phyloP scores from a whole-genome alignment of 148 eudicot genomes.

The Hydrangea macrophylla region DNA sequence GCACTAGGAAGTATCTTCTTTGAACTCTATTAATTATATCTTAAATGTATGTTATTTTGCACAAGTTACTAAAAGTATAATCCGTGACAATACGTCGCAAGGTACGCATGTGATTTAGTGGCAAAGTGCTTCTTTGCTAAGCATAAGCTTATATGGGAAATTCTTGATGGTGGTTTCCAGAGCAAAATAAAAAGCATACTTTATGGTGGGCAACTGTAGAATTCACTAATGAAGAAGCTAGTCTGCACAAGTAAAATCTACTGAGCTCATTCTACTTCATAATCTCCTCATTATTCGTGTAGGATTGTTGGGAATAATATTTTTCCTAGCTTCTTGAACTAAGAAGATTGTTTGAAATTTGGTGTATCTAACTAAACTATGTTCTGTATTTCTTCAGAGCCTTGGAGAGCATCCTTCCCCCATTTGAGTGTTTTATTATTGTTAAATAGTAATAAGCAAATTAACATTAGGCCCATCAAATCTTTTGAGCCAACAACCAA shows the following conservation, averaged over 20 bases:
- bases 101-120: slow-evolving; percentile 81
- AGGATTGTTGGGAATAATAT: neutral
- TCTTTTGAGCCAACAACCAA: slow-evolving; percentile 72
- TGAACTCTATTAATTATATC: neutral
- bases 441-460: no score
- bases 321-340: no score
- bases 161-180: slow-evolving; percentile 81
- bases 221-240: slow-evolving; percentile 87
- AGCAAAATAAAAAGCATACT: slow-evolving; percentile 86
- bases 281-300: neutral
- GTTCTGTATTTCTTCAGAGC: neutral
- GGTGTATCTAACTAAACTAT: neutral
- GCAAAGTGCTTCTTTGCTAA: slow-evolving; percentile 97
- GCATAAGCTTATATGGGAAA: slow-evolving; percentile 96
- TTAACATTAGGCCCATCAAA: no score
- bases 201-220: slow-evolving; percentile 78
- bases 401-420: neutral
- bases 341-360: neutral
- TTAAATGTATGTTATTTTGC: neutral
- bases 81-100: slow-evolving; percentile 67
- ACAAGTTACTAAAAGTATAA: slow-evolving; percentile 13
- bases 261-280: neutral
- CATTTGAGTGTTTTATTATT: neutral
- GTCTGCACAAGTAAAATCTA: slow-evolving; percentile 39
- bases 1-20: slow-evolving; percentile 66